Evolutionary conservation across 345 rosid species (phyloP).

Genomic region (thale cress (Arabidopsis thaliana)): DNA sequence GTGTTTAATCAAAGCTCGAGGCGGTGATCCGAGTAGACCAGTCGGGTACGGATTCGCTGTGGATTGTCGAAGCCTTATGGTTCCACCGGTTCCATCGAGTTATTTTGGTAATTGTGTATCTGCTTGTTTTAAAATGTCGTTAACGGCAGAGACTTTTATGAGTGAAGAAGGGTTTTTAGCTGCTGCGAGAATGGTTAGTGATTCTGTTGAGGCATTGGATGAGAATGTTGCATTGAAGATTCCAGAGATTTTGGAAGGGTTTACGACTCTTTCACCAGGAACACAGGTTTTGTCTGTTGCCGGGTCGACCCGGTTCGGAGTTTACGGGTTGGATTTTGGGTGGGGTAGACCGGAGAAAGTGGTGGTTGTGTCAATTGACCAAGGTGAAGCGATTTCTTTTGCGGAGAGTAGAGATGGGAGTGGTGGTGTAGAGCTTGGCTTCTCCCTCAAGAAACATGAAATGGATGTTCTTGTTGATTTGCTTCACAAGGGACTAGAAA

Average conservation of each 20-base stretch:
- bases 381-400: conserved; percentile 23
- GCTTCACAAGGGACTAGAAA: not conserved
- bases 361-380: conserved; percentile 13
- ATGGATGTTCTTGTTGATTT: conserved; percentile 25
- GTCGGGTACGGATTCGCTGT: conserved; percentile 20
- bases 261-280: not conserved
- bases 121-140: rapidly evolving
- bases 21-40: conserved; percentile 22
- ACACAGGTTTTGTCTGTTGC: conserved; percentile 17
- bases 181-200: conserved; percentile 28
- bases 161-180: not conserved
- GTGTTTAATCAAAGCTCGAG: conserved; percentile 41
- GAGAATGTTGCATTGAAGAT: conserved; percentile 8
- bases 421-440: conserved; percentile 49
- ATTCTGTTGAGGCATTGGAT: conserved; percentile 28
- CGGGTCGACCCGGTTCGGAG: conserved; percentile 36
- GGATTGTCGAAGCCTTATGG: conserved; percentile 43
- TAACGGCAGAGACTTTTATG: conserved; percentile 1
- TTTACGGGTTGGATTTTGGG: conserved; percentile 34
- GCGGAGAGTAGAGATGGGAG: conserved; percentile 36
- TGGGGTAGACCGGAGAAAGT: conserved; percentile 34
- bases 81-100: conserved; percentile 44
- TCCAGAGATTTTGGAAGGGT: not conserved
- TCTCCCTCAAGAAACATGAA: conserved; percentile 39
- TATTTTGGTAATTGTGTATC: conserved; percentile 50